Conservation (phyloP, 805 yeast genomes). For the Trichomonascus vanleenenianus region DNA sequence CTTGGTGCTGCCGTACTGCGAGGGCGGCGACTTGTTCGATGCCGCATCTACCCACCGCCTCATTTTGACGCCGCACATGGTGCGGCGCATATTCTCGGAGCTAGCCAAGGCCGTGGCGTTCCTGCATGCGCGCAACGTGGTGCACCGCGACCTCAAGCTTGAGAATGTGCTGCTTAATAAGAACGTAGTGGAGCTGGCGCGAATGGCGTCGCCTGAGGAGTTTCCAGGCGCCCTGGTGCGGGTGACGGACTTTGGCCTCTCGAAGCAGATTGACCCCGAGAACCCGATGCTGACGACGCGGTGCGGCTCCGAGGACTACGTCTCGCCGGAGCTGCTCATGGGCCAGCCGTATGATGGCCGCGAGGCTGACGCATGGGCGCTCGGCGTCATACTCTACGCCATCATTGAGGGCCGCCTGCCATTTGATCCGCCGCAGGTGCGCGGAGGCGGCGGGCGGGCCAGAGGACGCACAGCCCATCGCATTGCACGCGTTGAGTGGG, state of each 20-base stretch:
- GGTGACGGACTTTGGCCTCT: constrained; percentile 83
- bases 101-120: constrained; percentile 60
- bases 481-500: constrained; percentile 90
- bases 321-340: constrained; percentile 86
- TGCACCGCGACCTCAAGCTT: constrained; percentile 87
- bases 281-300: constrained; percentile 69
- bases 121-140: constrained; percentile 58
- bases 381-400: constrained; percentile 85
- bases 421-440: constrained; percentile 67
- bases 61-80: constrained; percentile 39
- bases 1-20: constrained; percentile 66
- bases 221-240: constrained; percentile 39
- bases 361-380: constrained; percentile 88
- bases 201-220: constrained; percentile 14
- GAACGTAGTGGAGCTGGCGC: constrained; percentile 24
- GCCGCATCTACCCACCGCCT: constrained; percentile 42
- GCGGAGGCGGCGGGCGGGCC: constrained; percentile 30
- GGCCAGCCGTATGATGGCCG: constrained; percentile 90
- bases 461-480: constrained; percentile 68
- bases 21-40: constrained; percentile 80
- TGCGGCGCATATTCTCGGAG: constrained; percentile 63
- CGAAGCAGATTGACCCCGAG: constrained; percentile 55
- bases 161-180: constrained; percentile 56
- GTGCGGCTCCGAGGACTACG: constrained; percentile 96
- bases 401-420: constrained; percentile 83